Conservation (phyloP, 2,329 filamentous ascomycete species). For the Phyllachora maydis region DNA sequence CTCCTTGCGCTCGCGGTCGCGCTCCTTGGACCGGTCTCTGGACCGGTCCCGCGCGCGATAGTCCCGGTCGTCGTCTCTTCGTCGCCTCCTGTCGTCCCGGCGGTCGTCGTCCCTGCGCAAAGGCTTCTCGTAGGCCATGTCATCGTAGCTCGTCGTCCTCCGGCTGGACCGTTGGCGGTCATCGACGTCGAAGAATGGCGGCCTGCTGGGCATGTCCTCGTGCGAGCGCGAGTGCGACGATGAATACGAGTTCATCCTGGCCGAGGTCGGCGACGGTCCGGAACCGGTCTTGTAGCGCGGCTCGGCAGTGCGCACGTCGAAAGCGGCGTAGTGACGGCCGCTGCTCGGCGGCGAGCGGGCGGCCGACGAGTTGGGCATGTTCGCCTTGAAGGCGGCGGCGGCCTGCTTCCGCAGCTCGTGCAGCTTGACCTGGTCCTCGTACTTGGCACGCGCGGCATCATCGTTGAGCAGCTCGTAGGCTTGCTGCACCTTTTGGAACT, state of each 20-base stretch:
- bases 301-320: constrained; percentile 29
- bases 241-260: constrained; percentile 15
- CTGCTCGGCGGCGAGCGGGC: constrained; percentile 18
- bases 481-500: constrained; percentile 83
- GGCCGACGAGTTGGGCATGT: constrained; percentile 20
- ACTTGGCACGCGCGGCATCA: constrained; percentile 47
- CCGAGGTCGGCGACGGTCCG: constrained; percentile 8
- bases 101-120: constrained; percentile 10
- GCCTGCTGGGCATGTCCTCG: constrained; percentile 15
- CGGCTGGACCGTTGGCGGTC: constrained; percentile 9
- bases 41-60: too few relatives aligned
- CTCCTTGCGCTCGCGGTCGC: constrained; percentile 11
- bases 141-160: constrained; percentile 13
- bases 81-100: constrained; percentile 10
- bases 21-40: too few relatives aligned
- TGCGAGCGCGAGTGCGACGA: constrained; percentile 24
- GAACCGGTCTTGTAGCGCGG: constrained; percentile 17
- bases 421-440: constrained; percentile 56
- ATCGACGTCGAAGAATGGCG: constrained; percentile 19
- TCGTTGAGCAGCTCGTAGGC: constrained; percentile 84
- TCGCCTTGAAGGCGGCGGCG: constrained; percentile 12
- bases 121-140: constrained; percentile 16
- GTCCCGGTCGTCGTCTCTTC: constrained; percentile 11
- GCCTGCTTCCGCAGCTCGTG: constrained; percentile 36
- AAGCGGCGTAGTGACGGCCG: constrained; percentile 14